A percentile compares a stretch with the other conserved stretches of the same genome.
These are phyloP conservation scores for Ambrosia artemisiifolia DNA, from an alignment of 129 eudicot species.

Conservation along the genomic window DNA sequence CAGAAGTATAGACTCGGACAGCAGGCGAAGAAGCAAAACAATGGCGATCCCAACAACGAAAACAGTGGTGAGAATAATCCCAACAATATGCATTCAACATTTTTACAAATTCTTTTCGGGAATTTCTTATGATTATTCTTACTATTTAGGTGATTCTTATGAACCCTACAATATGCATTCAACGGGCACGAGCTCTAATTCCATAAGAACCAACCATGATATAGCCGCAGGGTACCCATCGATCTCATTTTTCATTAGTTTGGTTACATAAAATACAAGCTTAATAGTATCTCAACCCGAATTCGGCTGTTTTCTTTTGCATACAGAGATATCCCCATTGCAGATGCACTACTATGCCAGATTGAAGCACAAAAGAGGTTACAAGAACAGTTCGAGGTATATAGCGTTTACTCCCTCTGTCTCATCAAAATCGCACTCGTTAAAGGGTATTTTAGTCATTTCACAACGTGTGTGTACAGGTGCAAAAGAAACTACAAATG, in stretches of 20 bases:
- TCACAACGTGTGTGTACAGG: constrained; percentile 37
- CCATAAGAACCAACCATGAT: constrained; percentile 44
- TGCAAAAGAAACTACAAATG: constrained; percentile 84
- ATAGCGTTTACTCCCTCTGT: background rate
- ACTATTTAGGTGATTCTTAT: constrained; percentile 48
- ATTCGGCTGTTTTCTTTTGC: background rate
- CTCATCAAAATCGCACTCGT: background rate
- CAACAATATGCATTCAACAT: constrained; percentile 3
- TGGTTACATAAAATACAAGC: background rate
- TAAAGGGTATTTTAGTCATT: background rate
- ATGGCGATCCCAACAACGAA: constrained; percentile 46
- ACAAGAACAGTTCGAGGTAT: constrained; percentile 88
- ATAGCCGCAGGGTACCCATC: constrained; percentile 37
- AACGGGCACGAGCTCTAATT: constrained; percentile 46
- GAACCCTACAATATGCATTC: constrained; percentile 47
- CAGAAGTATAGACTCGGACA: constrained; percentile 96
- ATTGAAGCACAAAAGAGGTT: constrained; percentile 77
- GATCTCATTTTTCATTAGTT: background rate
- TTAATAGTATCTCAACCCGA: constrained; percentile 5
- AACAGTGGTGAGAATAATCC: constrained; percentile 49
- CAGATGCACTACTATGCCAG: constrained; percentile 63
- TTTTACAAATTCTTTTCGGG: background rate
- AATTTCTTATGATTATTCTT: background rate
- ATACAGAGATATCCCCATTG: constrained; percentile 61
- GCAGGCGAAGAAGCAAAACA: constrained; percentile 64